Evolutionary conservation across 805 yeast species (phyloP), one percentile per base, ranked within the genome.

Genomic region (Wickerhamiella slavikovae): DNA sequence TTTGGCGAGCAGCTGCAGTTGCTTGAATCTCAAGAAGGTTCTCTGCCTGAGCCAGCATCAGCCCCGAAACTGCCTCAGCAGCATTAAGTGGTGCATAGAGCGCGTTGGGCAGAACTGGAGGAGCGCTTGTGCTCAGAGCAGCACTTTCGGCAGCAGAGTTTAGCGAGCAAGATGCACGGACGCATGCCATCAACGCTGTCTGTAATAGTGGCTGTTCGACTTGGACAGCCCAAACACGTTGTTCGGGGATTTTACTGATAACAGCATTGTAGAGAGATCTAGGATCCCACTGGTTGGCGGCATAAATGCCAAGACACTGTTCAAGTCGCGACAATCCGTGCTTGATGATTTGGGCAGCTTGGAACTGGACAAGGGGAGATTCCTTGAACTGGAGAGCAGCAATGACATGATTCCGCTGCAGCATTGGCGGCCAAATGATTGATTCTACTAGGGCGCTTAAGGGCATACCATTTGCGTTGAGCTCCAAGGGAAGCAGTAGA

Each of bases 1-100:
- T 77, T 19, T 69, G 59, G 29, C 64, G 68, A 3, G 62, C 49
- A 10, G 58, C 55, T 7, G 62, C 57, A 10, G 56, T 55, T 14
- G 71, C 66, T 37, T 69, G 78, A 9, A 73, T 52, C 35, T 69
- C 71, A 37, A 82, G 56, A 34, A 66, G 67, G 27, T 61, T 60
- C 30, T 43, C 39, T 4, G 45, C 43, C 23, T 40, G 40, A 3
- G 45, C 32, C 3, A 43, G 37, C 12, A 36, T 36, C 8, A 46
- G 33, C 4, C 48, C 48, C 8, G 13, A 14, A 1, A 41, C 38
- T 8, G 31, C 31, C 8, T 30, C 27, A 1, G 35, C 21, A 4
- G 31, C 43, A n/a, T 37, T 33, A 2, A 35, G n/a, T n/a, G n/a
- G n/a, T n/a, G n/a, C n/a, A n/a, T n/a, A n/a, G n/a, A n/a, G n/a